Base-by-base conservation (phyloP, 2,329 filamentous ascomycete species). In the Fusarium sp. region DNA sequence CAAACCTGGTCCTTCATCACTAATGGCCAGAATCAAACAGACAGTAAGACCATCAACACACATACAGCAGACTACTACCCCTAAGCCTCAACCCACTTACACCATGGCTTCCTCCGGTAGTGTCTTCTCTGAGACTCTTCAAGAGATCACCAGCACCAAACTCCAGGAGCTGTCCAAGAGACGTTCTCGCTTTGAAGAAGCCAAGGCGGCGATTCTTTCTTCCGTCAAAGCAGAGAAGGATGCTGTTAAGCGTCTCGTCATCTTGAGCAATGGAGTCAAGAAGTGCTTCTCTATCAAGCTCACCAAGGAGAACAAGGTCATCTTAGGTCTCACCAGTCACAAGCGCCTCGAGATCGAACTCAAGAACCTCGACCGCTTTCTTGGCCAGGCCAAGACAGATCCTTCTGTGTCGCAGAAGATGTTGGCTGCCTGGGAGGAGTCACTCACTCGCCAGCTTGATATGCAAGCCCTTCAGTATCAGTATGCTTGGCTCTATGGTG, bases 401-500 rank as follows among this genome's bases (percentile, higher is more conserved):
- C 81, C 84, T 1, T 85, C 83, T 2, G 69, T 86, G 9, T 85
- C 84, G 1, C 19, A 57, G 3, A 76, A 75, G 50, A 79, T 81
- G 61, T 42, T 85, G 37, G 58, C 69, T 6, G 64, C 73, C 3
- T 85, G 82, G 81, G 81, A 85, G 59, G 61, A 76, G 28, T 79
- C 79, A 3, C 77, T 86, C 15, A 73, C 82, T n/a, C 76, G 77
- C 6, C 80, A 84, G 42, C 76, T 87, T 18, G 76, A 85, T 25
- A 80, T 78, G 42, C 83, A 85, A 58, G 83, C 83, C 11, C 80
- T 83, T 21, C 85, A 83, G 69, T 85, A 84, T 60, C 75, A 83
- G 58, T 86, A 84, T 50, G 85, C 85, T 0, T 82, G 82, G 13
- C 79, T 87, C 5, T 86, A 86, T 47, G 84, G 83, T 6, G 79